Percentiles rank a stretch among this genome's conserved stretches.
Evolutionary conservation across 2,329 filamentous ascomycete species (phyloP).

Genomic region (Pleoardoris graminearum): DNA sequence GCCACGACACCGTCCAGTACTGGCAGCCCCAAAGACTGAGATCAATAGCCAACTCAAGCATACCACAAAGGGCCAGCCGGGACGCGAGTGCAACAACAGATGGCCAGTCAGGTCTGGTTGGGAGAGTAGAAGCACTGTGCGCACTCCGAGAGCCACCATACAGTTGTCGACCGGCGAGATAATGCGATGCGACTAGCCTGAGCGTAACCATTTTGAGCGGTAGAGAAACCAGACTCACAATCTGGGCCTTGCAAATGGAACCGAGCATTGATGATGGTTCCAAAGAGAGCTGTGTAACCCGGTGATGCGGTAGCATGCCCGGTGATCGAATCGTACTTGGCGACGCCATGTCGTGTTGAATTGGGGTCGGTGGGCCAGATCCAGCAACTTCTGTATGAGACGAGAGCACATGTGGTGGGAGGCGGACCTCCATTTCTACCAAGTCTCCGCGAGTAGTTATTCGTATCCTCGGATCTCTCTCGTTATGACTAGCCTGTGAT

Average conservation of each 20-base stretch:
- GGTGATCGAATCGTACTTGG: slow-evolving; percentile 7
- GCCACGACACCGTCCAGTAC: slow-evolving; percentile 31
- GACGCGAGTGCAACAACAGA: slow-evolving; percentile 31
- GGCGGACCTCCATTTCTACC: slow-evolving; percentile 45
- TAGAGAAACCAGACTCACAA: slow-evolving; percentile 35
- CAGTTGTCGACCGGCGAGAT: slow-evolving; percentile 18
- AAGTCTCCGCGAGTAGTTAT: slow-evolving; percentile 45
- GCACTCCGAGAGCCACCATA: slow-evolving; percentile 10
- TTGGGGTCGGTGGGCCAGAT: slow-evolving; percentile 13
- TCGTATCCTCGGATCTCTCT: slow-evolving; percentile 43
- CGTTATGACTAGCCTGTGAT: slow-evolving; percentile 28
- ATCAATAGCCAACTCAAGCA: slow-evolving; percentile 38
- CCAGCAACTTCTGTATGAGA: slow-evolving; percentile 31
- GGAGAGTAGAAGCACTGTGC: slow-evolving; percentile 12
- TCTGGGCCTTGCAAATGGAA: slow-evolving; percentile 35
- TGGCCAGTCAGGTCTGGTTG: slow-evolving; percentile 20
- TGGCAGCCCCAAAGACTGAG: slow-evolving; percentile 41
- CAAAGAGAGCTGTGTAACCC: slow-evolving; percentile 42
- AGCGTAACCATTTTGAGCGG: slow-evolving; percentile 37
- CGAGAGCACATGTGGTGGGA: slow-evolving; percentile 38
- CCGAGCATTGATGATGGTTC: slow-evolving; percentile 40
- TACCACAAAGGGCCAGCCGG: slow-evolving; percentile 39
- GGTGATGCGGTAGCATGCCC: slow-evolving; percentile 26
- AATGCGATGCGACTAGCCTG: slow-evolving; percentile 39
- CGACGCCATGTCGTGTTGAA: slow-evolving; percentile 11